Percentiles rank a stretch among this genome's conserved stretches.
These are phyloP conservation scores for Boletus rubroflammeus DNA, from an alignment of 768 basidiomycete genomes.

Conservation along the genomic window DNA sequence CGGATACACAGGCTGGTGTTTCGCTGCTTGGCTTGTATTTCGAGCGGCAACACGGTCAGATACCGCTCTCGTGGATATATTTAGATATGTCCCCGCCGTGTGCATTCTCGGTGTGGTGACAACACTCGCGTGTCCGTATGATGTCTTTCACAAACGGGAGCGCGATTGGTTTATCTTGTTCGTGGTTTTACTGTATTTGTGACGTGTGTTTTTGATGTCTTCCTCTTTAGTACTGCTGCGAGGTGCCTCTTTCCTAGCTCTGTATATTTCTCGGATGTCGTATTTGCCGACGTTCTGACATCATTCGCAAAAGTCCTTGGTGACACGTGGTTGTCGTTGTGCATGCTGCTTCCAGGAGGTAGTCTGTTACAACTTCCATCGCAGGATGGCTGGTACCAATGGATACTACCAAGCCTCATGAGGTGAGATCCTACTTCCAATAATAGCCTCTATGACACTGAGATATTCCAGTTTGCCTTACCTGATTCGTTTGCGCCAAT, in stretches of 20 bases:
- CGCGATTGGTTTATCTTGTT: slow-evolving; percentile 78
- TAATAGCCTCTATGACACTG: neutral
- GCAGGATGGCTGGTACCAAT: slow-evolving; percentile 61
- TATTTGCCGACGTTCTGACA: slow-evolving; percentile 93
- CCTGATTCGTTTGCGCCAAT: slow-evolving; percentile 89
- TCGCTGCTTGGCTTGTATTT: slow-evolving; percentile 68
- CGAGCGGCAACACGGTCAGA: slow-evolving; percentile 57
- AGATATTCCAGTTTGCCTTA: slow-evolving; percentile 66
- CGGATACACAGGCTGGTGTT: slow-evolving; percentile 57
- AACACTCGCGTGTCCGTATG: slow-evolving; percentile 62
- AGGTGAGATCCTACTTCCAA: slow-evolving; percentile 49
- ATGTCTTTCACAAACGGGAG: slow-evolving; percentile 64
- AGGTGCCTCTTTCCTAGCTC: slow-evolving; percentile 75
- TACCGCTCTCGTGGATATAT: slow-evolving; percentile 60
- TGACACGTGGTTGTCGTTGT: slow-evolving; percentile 85
- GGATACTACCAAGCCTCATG: slow-evolving; percentile 82
- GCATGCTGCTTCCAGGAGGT: slow-evolving; percentile 83
- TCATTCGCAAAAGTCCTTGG: slow-evolving; percentile 97
- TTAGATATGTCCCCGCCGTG: slow-evolving; percentile 72
- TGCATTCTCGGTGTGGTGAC: slow-evolving; percentile 56
- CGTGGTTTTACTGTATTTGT: slow-evolving; percentile 30
- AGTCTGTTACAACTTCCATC: slow-evolving; percentile 64
- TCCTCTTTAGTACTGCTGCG: slow-evolving; percentile 53
- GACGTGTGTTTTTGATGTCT: neutral
- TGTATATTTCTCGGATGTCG: slow-evolving; percentile 85